Base-by-base conservation (phyloP, 176 grass and related monocot species). In the Secale cereale region DNA sequence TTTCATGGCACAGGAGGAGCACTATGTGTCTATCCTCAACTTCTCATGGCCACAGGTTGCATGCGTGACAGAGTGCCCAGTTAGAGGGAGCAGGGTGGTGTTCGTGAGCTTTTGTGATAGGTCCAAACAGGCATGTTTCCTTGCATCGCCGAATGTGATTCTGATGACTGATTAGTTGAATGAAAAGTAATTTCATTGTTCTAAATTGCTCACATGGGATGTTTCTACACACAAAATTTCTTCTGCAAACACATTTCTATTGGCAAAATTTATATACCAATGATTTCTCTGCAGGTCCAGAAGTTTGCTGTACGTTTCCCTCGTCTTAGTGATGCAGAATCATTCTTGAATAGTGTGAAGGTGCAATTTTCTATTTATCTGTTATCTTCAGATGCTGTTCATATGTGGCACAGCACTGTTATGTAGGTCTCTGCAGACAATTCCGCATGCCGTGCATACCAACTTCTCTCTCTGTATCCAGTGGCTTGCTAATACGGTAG, bases 1-100 rank as follows among this genome's bases (percentile, higher is more conserved):
- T 64, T 41, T 82, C 78, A 59, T 76, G 52, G 8, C 26, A 78
- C 80, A 98, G 95, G 95, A 98, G 90, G 95, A 98, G 59, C 95
- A 98, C 67, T 90, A 85, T 52, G 62, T 98, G 25, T 91, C 85
- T 19, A 93, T 86, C 69, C 95, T 94, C 80, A 81, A 86, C 63
- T 94, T 98, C 81, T 91, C 92, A 69, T 98, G 95, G 93, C 95
- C 93, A 29, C 95, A 98, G 74, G 77, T 98, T 61, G 83, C 89
- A 36, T 98, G 95, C 66, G 89, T 98, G 69, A 80, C 91, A 16
- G 86, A 94, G 71, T 94, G 95, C 82, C 91, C 95, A n/a, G 84
- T 94, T 61, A 90, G 93, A 89, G 92, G 95, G 80, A 95, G 93
- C 85, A 92, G 91, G 83, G 89, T 92, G 41, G 52, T 98, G 62